These are phyloP conservation scores for Suhomyces bribrorum DNA, from an alignment of 1,139 yeast genomes.

Conservation along the genomic window DNA sequence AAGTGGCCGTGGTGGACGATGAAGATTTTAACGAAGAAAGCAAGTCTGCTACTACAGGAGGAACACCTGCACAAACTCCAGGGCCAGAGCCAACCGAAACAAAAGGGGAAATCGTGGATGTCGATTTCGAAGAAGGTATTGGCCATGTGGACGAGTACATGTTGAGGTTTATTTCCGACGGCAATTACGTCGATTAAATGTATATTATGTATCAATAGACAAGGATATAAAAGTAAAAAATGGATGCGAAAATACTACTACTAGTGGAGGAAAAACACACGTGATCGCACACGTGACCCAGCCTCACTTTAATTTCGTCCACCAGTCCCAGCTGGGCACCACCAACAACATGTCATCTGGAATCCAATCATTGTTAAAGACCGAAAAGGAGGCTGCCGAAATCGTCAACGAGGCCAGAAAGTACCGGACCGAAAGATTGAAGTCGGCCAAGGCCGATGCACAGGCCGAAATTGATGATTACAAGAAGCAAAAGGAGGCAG, in stretches of 20 bases:
- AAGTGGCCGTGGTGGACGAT: constrained; percentile 73
- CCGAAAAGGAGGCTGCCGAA: constrained; percentile 96
- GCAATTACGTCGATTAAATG: constrained; percentile 56
- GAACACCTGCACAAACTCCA: constrained; percentile 27
- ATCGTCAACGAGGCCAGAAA: constrained; percentile 89
- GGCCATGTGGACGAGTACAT: constrained; percentile 96
- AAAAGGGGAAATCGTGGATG: constrained; percentile 27
- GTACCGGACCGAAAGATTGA: constrained; percentile 80
- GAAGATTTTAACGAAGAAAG: constrained; percentile 68
- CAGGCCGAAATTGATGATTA: constrained; percentile 85
- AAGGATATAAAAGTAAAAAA: too few relatives aligned
- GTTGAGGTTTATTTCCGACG: constrained; percentile 87
- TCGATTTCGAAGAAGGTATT: constrained; percentile 69
- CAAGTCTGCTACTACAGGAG: constrained; percentile 36
- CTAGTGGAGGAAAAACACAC: neutral
- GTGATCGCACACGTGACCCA: constrained; percentile 2
- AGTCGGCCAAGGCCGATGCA: constrained; percentile 94
- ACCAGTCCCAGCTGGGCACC: neutral
- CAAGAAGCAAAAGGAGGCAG: constrained; percentile 81
- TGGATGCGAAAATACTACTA: neutral
- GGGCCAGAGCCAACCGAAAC: constrained; percentile 22
- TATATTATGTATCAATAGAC: constrained; percentile 13
- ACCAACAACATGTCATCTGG: constrained; percentile 26
- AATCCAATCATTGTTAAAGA: constrained; percentile 45
- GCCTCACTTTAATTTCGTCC: neutral